Conservation (phyloP, 2,329 filamentous ascomycete species). For the Colletotrichum higginsianum region DNA sequence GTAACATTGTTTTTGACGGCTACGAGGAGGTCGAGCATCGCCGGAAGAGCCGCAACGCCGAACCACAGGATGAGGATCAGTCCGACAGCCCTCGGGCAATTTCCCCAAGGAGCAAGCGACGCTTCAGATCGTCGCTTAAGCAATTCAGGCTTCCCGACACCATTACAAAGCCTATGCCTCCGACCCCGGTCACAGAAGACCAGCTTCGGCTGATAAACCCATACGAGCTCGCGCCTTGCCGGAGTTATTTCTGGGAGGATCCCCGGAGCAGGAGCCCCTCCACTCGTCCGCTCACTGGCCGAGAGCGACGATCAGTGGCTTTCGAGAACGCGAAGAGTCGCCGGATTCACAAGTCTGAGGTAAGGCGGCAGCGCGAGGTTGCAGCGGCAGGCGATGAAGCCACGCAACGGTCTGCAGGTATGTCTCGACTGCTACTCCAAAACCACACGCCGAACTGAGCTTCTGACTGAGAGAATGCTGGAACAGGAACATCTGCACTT, state of each 20-base stretch:
- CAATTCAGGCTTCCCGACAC: not conserved
- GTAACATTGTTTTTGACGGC: not conserved
- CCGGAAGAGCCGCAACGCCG: not conserved
- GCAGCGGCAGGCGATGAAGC: too few relatives aligned
- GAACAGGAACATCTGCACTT: not conserved
- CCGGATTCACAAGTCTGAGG: not conserved
- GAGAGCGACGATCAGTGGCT: not conserved
- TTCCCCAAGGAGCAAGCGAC: accelerated
- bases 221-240: not conserved
- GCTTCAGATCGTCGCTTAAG: not conserved
- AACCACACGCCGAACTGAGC: too few relatives aligned
- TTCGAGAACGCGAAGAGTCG: not conserved
- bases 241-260: not conserved
- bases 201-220: not conserved
- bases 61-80: not conserved
- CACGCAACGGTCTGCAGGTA: not conserved
- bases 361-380: not conserved
- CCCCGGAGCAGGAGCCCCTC: not conserved
- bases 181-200: not conserved
- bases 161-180: not conserved
- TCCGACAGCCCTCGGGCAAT: not conserved
- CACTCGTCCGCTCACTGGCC: not conserved
- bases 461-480: not conserved
- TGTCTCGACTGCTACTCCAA: too few relatives aligned
- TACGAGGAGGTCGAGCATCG: not conserved